Percentiles rank a stretch among this genome's conserved stretches.
phyloP scores from a whole-genome alignment of 495 filamentous ascomycete genomes.

The Pseudomonodictys pantanalensis region DNA sequence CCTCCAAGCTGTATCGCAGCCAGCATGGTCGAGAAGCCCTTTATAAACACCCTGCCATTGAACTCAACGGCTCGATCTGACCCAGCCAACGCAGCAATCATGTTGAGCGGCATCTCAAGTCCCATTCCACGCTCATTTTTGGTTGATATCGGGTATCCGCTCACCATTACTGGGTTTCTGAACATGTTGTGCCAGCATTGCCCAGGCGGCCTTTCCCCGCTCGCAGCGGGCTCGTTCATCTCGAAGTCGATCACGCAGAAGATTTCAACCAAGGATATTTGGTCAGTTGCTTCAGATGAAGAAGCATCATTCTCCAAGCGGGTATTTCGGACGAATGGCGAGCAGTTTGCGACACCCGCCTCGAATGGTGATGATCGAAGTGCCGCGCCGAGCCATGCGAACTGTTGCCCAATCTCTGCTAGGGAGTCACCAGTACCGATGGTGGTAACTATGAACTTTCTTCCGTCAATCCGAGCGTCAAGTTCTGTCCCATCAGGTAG shows the following conservation, averaged over 20 bases:
- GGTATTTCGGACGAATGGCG: constrained; percentile 2
- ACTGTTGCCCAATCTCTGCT: background rate
- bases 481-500: background rate
- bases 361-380: constrained; percentile 13
- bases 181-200: constrained; percentile 44
- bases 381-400: constrained; percentile 11
- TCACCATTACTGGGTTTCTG: constrained; percentile 39
- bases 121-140: constrained; percentile 18
- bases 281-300: background rate
- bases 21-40: constrained; percentile 40
- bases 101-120: constrained; percentile 31
- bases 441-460: background rate
- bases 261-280: background rate
- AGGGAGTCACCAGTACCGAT: background rate
- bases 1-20: constrained; percentile 24
- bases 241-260: background rate
- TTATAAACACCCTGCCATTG: constrained; percentile 25
- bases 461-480: constrained; percentile 1
- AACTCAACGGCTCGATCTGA: background rate
- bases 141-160: constrained; percentile 38
- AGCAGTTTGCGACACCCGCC: constrained; percentile 1
- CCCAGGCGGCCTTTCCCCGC: constrained; percentile 17
- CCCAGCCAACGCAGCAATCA: constrained; percentile 11
- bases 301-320: background rate
- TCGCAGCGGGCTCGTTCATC: background rate